Evolutionary conservation across 441 rosid species (phyloP), one percentile per base, ranked within the genome.

Genomic region (Omphalea diandra): DNA sequence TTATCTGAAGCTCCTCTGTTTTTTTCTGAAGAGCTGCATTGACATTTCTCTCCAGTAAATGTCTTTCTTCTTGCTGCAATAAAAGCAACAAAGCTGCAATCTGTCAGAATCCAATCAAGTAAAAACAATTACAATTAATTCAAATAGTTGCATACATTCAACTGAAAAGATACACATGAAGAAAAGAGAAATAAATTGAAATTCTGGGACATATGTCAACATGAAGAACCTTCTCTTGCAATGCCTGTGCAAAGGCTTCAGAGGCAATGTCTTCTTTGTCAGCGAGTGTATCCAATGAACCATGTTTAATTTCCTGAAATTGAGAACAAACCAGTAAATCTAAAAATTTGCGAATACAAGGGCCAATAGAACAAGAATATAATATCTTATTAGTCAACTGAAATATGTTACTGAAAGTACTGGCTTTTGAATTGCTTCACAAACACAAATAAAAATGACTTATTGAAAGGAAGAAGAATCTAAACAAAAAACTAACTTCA

Each of bases 41-140:
- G 71, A 90, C 88, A 83, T 96, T 96, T 81, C 78, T 89, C 81
- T 91, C 97, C 75, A 93, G 83, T 70, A 91, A 81, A 84, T 93
- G 97, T 74, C 98, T 84, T 83, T 93, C 99, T 72, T 91, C 99
- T 79, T 93, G 90, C 82, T 96, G 98, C 9, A 98, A 93, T 75
- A 96, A 68, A 77, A 96, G 97, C 70, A 96, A 75, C 44, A 96
- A 80, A 31, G 96, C 83, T 35, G 87, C 84, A 75, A 93, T 96
- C 99, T 96, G 87, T 57, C 52, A 80, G 74, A 68, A n/a, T 47
- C 50, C 43, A 55, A 53, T 38, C 60, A 38, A 73, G n/a, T n/a
- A n/a, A 61, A 40, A 38, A 20, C n/a, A 53, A 62, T 29, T 10
- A 56, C 65, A 44, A 68, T 46, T 27, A 71, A 24, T 59, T 66